These are phyloP conservation scores for Boletus reticulatus DNA, from an alignment of 768 basidiomycete species.

Conservation along the genomic window DNA sequence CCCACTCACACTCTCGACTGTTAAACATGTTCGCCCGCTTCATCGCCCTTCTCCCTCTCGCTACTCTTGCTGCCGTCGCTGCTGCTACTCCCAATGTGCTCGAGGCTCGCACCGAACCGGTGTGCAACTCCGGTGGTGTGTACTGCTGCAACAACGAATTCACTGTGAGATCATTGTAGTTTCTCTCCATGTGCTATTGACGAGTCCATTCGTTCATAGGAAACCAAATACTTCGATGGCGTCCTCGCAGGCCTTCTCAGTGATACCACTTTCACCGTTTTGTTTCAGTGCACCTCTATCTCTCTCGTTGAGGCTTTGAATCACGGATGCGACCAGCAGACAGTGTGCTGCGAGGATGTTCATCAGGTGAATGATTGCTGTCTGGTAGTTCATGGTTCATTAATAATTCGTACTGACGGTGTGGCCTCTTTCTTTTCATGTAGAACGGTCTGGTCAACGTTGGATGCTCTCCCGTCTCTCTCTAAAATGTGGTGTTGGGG, in stretches of 20 bases:
- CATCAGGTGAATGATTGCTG: neutral
- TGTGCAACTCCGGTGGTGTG: neutral
- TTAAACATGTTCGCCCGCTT: neutral
- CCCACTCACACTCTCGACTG: neutral
- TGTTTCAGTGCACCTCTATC: neutral
- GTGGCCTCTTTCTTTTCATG: neutral
- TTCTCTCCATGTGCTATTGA: neutral
- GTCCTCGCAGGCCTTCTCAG: neutral
- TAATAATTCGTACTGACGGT: neutral
- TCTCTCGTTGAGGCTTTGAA: neutral
- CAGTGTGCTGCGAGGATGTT: neutral
- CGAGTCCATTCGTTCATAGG: neutral
- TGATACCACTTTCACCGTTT: too few relatives aligned
- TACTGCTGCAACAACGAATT: neutral
- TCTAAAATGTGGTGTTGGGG: too few relatives aligned
- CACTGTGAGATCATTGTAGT: neutral
- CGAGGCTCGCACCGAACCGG: neutral
- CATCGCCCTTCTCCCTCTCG: neutral
- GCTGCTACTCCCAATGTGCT: neutral
- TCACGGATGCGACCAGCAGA: neutral
- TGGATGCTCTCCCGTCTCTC: too few relatives aligned
- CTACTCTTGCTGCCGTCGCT: neutral
- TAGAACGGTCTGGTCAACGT: neutral
- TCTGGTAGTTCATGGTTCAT: neutral
- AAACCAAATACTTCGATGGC: rapidly evolving